Percentiles rank a stretch among this genome's conserved stretches.
Evolutionary conservation across 1,284 basidiomycete species (phyloP).

Genomic region (Omphalotus olearius): DNA sequence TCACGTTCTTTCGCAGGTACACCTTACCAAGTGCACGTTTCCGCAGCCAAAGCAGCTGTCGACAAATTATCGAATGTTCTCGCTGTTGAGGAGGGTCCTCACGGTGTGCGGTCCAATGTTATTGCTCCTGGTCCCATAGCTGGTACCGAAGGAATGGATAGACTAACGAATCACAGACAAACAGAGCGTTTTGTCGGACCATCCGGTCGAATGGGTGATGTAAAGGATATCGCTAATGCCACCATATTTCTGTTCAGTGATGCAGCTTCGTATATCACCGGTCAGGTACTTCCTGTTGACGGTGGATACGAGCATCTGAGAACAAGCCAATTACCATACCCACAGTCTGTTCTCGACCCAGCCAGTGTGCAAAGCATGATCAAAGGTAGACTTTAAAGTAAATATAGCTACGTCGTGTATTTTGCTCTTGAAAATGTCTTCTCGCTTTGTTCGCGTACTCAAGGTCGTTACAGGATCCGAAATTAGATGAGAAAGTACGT

Average conservation of each 20-base stretch:
- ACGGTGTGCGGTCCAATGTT: constrained; percentile 92
- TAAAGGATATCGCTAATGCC: constrained; percentile 77
- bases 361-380: constrained; percentile 33
- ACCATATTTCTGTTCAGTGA: constrained; percentile 87
- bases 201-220: constrained; percentile 62
- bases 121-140: constrained; percentile 87
- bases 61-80: constrained; percentile 85
- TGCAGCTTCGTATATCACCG: constrained; percentile 81
- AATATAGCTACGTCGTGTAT: too few species aligned
- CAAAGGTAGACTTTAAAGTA: constrained; percentile 29
- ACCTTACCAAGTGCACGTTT: constrained; percentile 92
- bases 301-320: constrained; percentile 61
- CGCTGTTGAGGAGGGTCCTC: constrained; percentile 91
- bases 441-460: too few species aligned
- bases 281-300: constrained; percentile 67
- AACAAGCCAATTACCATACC: constrained; percentile 54
- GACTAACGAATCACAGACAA: constrained; percentile 49
- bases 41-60: constrained; percentile 92
- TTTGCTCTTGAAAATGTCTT: too few species aligned
- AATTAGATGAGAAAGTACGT: too few species aligned
- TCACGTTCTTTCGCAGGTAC: constrained; percentile 42
- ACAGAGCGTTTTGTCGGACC: constrained; percentile 34
- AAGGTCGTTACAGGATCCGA: too few species aligned
- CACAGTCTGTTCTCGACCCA: constrained; percentile 61
- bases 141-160: constrained; percentile 82